phyloP scores from a whole-genome alignment of 495 filamentous ascomycete genomes.

The Daldinia grandis region DNA sequence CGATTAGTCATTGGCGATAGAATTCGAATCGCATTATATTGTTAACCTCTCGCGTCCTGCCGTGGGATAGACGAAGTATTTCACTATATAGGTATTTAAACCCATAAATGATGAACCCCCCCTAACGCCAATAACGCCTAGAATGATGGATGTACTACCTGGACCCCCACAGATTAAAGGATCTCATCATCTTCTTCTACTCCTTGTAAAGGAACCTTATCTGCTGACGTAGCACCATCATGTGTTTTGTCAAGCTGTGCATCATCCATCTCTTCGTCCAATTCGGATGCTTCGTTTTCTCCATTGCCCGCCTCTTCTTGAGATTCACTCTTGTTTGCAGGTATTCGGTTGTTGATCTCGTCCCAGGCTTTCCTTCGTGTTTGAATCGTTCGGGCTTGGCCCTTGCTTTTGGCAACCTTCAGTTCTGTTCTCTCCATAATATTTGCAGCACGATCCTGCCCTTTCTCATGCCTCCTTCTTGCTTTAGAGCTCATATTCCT shows the following conservation, averaged over 20 bases:
- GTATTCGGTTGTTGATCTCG: constrained; percentile 62
- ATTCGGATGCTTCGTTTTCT: constrained; percentile 43
- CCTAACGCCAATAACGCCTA: constrained; percentile 31
- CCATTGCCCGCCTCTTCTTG: constrained; percentile 2
- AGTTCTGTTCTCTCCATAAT: constrained; percentile 72
- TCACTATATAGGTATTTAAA: constrained; percentile 8
- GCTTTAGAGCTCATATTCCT: constrained; percentile 71
- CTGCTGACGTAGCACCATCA: neutral
- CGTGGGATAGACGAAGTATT: neutral
- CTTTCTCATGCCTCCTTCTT: constrained; percentile 72
- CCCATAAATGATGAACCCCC: neutral
- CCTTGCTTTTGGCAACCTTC: constrained; percentile 74
- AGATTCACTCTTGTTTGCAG: constrained; percentile 9
- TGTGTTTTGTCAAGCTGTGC: constrained; percentile 14
- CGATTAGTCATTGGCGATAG: neutral
- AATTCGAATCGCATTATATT: neutral
- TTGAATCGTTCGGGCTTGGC: constrained; percentile 66
- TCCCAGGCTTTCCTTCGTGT: constrained; percentile 65
- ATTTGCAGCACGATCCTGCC: constrained; percentile 75
- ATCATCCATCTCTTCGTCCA: constrained; percentile 52
- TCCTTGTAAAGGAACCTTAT: constrained; percentile 16
- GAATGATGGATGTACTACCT: neutral
- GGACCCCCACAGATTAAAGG: constrained; percentile 19
- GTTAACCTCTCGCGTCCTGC: neutral
- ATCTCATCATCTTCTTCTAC: constrained; percentile 42